Evolutionary conservation across 306 rosid genomes (phyloP).

Genomic region (barrel medic (Medicago truncatula)): DNA sequence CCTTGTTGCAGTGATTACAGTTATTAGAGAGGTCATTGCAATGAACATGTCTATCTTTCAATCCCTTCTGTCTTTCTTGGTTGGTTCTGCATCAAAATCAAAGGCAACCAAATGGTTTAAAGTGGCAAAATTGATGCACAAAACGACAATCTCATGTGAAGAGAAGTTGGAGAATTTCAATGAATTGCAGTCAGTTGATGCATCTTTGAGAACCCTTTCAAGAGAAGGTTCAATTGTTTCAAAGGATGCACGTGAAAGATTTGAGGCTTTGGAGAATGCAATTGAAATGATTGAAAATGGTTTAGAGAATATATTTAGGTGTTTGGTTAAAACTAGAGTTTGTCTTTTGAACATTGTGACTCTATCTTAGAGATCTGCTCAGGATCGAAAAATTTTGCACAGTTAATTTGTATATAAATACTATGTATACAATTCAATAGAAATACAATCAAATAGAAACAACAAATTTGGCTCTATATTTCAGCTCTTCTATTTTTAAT

Average conservation of each 20-base stretch:
- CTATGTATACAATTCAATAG: not conserved
- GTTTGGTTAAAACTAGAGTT: not conserved
- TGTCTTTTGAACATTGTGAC: not conserved
- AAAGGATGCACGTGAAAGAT: not conserved
- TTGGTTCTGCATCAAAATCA: conserved; percentile 43
- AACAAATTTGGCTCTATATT: not conserved
- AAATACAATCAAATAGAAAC: not conserved
- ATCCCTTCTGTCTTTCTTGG: conserved; percentile 49
- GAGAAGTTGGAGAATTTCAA: conserved; percentile 40
- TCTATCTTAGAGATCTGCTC: not conserved
- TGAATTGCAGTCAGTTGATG: conserved; percentile 59
- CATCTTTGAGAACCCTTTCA: conserved; percentile 38
- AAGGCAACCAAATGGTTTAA: conserved; percentile 51
- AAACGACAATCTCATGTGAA: conserved; percentile 44
- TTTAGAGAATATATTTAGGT: not conserved
- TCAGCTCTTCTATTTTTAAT: not conserved
- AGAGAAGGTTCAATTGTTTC: conserved; percentile 26
- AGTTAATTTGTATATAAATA: not conserved
- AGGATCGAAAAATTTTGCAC: not conserved
- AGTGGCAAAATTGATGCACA: conserved; percentile 60
- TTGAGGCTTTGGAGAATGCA: not conserved
- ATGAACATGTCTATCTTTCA: conserved; percentile 53
- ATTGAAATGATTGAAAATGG: not conserved
- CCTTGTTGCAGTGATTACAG: conserved; percentile 29
- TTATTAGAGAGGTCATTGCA: conserved; percentile 44